Conservation (phyloP, 2,329 filamentous ascomycete species). For the Cercospora citrullina region DNA sequence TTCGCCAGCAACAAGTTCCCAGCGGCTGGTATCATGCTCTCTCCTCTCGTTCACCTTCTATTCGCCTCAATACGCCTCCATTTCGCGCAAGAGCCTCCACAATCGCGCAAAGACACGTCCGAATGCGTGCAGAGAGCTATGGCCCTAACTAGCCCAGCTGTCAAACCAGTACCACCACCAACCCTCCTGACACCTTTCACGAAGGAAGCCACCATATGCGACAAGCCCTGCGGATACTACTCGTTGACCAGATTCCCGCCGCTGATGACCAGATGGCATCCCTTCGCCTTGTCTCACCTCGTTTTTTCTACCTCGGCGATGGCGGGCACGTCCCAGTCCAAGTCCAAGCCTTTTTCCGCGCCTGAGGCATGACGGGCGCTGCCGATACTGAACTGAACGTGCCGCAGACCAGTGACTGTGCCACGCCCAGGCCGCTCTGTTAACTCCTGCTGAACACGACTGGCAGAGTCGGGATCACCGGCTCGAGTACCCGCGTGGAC, state of each 20-base stretch:
- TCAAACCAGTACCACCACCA: neutral
- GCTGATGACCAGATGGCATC: neutral
- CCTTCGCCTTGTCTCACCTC: neutral
- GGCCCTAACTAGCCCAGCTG: neutral
- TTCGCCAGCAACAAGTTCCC: neutral
- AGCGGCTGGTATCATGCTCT: neutral
- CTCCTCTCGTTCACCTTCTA: neutral
- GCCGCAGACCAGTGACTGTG: neutral
- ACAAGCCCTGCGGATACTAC: neutral
- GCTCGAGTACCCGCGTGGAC: neutral
- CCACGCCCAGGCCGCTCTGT: neutral
- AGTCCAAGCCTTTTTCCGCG: neutral
- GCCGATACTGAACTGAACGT: neutral
- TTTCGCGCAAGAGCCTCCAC: neutral
- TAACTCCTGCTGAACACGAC: neutral
- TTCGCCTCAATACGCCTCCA: neutral
- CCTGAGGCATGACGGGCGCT: neutral
- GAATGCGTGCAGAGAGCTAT: neutral
- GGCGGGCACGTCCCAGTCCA: neutral
- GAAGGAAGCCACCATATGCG: neutral
- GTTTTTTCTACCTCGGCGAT: neutral
- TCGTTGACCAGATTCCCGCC: neutral
- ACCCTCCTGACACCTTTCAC: neutral
- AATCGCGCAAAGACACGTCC: constrained; percentile 1
- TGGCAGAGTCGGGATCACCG: neutral